Conservation (phyloP, 495 filamentous ascomycete species). For the Apiosordaria backusii region DNA sequence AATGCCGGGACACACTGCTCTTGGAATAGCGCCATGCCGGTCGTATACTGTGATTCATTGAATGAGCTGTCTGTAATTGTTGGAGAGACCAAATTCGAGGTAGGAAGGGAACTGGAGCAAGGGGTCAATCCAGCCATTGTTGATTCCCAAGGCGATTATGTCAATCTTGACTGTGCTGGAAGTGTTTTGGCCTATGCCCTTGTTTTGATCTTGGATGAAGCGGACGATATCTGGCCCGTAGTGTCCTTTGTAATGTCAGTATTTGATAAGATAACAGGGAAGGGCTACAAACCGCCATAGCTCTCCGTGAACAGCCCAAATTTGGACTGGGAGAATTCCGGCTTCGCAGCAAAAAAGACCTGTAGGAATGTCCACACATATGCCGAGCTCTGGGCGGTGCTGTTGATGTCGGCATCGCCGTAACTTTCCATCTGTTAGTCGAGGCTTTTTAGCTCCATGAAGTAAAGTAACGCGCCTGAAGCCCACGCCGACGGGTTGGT, state of each 20-base stretch:
- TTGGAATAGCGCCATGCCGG: background rate
- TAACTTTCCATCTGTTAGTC: background rate
- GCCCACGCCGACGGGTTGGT: slow-evolving; percentile 56
- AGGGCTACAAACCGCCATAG: background rate
- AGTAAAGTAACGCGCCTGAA: slow-evolving; percentile 33
- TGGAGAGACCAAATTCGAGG: slow-evolving; percentile 51
- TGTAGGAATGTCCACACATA: background rate
- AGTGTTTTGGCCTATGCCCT: background rate
- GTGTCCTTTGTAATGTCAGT: background rate
- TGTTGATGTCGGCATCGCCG: background rate
- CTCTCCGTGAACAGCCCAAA: slow-evolving; percentile 2
- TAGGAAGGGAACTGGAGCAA: slow-evolving; percentile 50
- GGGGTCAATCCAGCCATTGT: slow-evolving; percentile 56
- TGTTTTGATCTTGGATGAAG: background rate
- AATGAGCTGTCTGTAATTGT: slow-evolving; percentile 52
- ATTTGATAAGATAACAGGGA: background rate
- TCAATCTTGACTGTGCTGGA: slow-evolving; percentile 41
- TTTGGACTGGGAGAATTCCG: background rate
- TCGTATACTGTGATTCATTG: slow-evolving; percentile 36
- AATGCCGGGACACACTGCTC: background rate
- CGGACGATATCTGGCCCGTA: background rate
- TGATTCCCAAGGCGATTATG: slow-evolving; percentile 54
- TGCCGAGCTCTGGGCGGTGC: background rate
- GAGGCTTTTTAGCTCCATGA: background rate
- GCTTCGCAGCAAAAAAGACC: background rate